Percentiles rank a stretch among this genome's conserved stretches.
phyloP scores from a whole-genome alignment of 257 asterid species.

The Primulina eburnea region DNA sequence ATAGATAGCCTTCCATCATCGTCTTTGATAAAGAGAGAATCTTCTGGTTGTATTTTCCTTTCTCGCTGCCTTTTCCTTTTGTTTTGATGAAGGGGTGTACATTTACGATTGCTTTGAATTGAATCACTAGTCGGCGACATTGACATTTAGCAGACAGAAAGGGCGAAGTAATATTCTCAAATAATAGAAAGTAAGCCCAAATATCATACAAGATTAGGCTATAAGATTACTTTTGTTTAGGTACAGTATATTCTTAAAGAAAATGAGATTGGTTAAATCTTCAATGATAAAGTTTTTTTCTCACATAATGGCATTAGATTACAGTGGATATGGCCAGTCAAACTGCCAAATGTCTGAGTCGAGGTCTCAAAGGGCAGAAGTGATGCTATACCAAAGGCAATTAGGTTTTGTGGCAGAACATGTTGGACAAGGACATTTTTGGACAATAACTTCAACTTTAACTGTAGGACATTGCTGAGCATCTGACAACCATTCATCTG shows the following conservation, averaged over 20 bases:
- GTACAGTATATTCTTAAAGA: not conserved
- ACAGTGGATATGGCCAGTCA: not conserved
- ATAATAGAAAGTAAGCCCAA: not conserved
- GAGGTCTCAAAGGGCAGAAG: not conserved
- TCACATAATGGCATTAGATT: not conserved
- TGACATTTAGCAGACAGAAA: not conserved
- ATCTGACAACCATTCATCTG: conserved; percentile 77
- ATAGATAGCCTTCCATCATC: conserved; percentile 3
- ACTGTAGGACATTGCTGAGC: conserved; percentile 94
- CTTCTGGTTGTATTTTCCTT: not conserved
- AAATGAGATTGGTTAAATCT: not conserved
- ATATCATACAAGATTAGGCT: not conserved
- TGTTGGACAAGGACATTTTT: not conserved
- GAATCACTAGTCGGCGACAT: not conserved
- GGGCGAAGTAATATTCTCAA: not conserved
- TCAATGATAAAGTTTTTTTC: too few relatives aligned
- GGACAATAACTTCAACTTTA: conserved; percentile 13
- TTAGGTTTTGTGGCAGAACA: conserved; percentile 5
- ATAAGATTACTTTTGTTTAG: not conserved
- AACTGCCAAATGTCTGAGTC: not conserved
- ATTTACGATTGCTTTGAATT: conserved; percentile 21
- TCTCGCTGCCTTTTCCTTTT: conserved; percentile 1
- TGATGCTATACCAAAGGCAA: not conserved
- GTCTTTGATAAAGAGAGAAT: not conserved
- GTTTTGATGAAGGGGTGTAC: not conserved